Conservation (phyloP, 441 rosid species). For the Populus hybrid region DNA sequence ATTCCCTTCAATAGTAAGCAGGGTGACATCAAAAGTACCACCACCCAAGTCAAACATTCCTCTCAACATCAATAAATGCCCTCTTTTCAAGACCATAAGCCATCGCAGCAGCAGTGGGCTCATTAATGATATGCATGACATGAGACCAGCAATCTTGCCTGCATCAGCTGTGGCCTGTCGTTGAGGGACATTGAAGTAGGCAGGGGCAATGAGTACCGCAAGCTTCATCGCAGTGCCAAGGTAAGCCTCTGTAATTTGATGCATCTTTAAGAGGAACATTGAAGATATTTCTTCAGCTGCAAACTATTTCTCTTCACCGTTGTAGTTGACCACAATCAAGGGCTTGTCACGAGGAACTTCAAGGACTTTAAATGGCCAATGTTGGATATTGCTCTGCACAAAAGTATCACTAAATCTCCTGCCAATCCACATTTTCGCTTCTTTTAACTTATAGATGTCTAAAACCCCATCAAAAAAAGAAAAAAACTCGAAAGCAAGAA, state of each 20-base stretch:
- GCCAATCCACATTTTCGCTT: constrained; percentile 53
- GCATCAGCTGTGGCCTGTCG: constrained; percentile 51
- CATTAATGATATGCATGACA: constrained; percentile 46
- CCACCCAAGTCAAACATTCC: constrained; percentile 69
- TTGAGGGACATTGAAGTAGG: constrained; percentile 59
- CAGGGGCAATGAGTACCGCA: constrained; percentile 61
- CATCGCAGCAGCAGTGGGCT: constrained; percentile 68
- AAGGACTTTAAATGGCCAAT: constrained; percentile 48
- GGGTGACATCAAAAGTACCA: constrained; percentile 67
- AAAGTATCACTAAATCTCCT: constrained; percentile 40
- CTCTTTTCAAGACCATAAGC: constrained; percentile 67
- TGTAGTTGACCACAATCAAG: constrained; percentile 31
- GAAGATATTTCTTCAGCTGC: constrained; percentile 61
- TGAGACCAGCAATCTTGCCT: constrained; percentile 36
- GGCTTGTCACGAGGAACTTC: constrained; percentile 26
- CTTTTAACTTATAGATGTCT: constrained; percentile 12
- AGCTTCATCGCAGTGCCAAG: constrained; percentile 44
- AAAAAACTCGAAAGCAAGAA: neutral
- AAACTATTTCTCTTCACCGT: constrained; percentile 59
- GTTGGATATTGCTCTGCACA: constrained; percentile 41
- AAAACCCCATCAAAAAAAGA: neutral
- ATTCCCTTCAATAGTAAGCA: constrained; percentile 58
- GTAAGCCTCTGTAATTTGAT: constrained; percentile 58
- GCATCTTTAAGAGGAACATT: constrained; percentile 51
- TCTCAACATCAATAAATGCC: constrained; percentile 52